Percentiles rank a stretch among this genome's conserved stretches.
phyloP scores from a whole-genome alignment of 2,329 filamentous ascomycete genomes.

The Hypoxylon rubiginosum region DNA sequence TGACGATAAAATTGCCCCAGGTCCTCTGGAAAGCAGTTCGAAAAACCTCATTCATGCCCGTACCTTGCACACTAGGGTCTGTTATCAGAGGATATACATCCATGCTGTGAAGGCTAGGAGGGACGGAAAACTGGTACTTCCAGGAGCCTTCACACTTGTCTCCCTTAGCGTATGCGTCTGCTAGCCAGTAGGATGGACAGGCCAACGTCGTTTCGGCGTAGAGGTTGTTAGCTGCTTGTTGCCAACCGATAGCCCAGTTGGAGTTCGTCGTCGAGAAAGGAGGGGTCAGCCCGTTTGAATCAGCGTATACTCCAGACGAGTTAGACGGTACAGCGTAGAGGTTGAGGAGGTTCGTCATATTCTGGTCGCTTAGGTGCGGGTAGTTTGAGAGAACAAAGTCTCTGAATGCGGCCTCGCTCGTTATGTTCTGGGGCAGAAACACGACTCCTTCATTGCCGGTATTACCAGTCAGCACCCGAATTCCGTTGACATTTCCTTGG shows the following conservation, averaged over 20 bases:
- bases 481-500: slow-evolving; percentile 51
- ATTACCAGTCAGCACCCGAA: slow-evolving; percentile 51
- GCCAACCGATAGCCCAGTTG: slow-evolving; percentile 64
- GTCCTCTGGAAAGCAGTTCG: slow-evolving; percentile 58
- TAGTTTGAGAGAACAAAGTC: slow-evolving; percentile 53
- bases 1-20: slow-evolving; percentile 62
- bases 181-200: slow-evolving; percentile 70
- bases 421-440: slow-evolving; percentile 56
- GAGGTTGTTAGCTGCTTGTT: slow-evolving; percentile 67
- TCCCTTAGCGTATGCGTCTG: slow-evolving; percentile 58
- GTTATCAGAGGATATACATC: slow-evolving; percentile 56
- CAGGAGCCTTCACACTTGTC: slow-evolving; percentile 52
- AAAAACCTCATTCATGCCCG: slow-evolving; percentile 44
- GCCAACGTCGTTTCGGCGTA: slow-evolving; percentile 68
- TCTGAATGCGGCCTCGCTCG: slow-evolving; percentile 49
- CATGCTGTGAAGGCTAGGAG: slow-evolving; percentile 56
- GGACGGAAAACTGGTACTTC: slow-evolving; percentile 64
- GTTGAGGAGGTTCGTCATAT: slow-evolving; percentile 52
- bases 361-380: slow-evolving; percentile 50
- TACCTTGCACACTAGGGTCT: slow-evolving; percentile 23
- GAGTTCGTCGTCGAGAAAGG: slow-evolving; percentile 65
- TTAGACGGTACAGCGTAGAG: slow-evolving; percentile 49
- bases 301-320: slow-evolving; percentile 49
- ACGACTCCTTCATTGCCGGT: slow-evolving; percentile 56
- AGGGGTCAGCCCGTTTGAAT: slow-evolving; percentile 54